Evolutionary conservation across 2,329 filamentous ascomycete genomes (phyloP).

Genomic region (Fusarium begoniae): DNA sequence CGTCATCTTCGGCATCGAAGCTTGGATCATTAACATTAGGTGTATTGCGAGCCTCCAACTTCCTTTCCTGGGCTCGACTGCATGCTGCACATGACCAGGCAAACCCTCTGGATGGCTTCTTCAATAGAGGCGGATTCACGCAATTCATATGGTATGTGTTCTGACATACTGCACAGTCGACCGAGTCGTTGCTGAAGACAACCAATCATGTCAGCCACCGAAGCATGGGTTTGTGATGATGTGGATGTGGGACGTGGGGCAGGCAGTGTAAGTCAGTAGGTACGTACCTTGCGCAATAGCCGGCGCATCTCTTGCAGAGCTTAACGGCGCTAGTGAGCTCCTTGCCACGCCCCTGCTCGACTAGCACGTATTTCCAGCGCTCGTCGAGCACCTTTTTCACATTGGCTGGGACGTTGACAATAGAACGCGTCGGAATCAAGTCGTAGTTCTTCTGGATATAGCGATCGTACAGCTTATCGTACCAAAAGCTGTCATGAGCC

Average conservation of each 20-base stretch:
- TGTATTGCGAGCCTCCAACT: slow-evolving; percentile 88
- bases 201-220: slow-evolving; percentile 38
- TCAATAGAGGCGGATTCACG: slow-evolving; percentile 88
- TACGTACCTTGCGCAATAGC: slow-evolving; percentile 88
- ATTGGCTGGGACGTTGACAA: slow-evolving; percentile 94
- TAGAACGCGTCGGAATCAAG: slow-evolving; percentile 87
- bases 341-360: slow-evolving; percentile 92
- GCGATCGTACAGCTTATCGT: slow-evolving; percentile 95
- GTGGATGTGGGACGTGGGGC: slow-evolving; percentile 27
- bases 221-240: slow-evolving; percentile 12
- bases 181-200: slow-evolving; percentile 80
- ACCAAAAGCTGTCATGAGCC: slow-evolving; percentile 91
- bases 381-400: slow-evolving; percentile 97
- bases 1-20: slow-evolving; percentile 72
- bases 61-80: slow-evolving; percentile 93
- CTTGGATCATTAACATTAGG: slow-evolving; percentile 77
- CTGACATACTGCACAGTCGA: slow-evolving; percentile 94
- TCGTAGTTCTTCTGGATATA: slow-evolving; percentile 99
- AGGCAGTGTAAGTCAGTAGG: slow-evolving; percentile 30
- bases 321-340: slow-evolving; percentile 97
- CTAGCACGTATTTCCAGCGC: slow-evolving; percentile 94
- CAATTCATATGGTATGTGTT: slow-evolving; percentile 99
- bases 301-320: slow-evolving; percentile 89
- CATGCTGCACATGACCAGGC: slow-evolving; percentile 98
- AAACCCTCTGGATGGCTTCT: slow-evolving; percentile 97